These are phyloP conservation scores for Epichloe festucae DNA, from an alignment of 2,329 filamentous ascomycete species.

Conservation along the genomic window DNA sequence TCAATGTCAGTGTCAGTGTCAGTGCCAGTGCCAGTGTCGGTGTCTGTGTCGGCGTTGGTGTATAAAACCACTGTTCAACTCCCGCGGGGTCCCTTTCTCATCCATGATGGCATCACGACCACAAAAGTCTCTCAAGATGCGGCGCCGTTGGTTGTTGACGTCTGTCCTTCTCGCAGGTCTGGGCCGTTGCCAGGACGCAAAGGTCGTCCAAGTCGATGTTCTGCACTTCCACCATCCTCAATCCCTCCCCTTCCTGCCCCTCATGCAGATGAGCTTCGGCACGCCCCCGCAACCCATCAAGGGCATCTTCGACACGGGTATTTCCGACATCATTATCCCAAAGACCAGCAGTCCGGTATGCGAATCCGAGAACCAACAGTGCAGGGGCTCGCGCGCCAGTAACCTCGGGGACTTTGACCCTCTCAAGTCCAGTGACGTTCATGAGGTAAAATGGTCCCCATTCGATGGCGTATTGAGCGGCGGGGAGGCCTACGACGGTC, in stretches of 20 bases:
- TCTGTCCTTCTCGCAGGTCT: background rate
- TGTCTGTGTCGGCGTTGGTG: too few species aligned
- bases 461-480: fast-evolving
- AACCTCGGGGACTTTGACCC: background rate
- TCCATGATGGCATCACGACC: too few species aligned
- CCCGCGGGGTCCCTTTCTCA: too few species aligned
- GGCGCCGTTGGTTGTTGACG: background rate
- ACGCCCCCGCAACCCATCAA: background rate
- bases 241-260: background rate
- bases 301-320: background rate
- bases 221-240: background rate
- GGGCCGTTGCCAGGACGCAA: background rate
- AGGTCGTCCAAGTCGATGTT: background rate
- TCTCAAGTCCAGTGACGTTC: background rate
- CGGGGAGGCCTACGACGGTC: background rate
- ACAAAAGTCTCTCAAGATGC: background rate
- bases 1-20: too few species aligned
- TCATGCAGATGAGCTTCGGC: background rate
- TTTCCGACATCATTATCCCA: background rate
- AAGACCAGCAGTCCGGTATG: background rate
- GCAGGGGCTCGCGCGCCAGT: background rate
- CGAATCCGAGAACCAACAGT: background rate
- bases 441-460: fast-evolving
- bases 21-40: too few species aligned
- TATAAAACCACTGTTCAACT: too few species aligned